Evolutionary conservation across 192 early-diverging fungal genomes (phyloP).

Genomic region (Oehlia diaphana): DNA sequence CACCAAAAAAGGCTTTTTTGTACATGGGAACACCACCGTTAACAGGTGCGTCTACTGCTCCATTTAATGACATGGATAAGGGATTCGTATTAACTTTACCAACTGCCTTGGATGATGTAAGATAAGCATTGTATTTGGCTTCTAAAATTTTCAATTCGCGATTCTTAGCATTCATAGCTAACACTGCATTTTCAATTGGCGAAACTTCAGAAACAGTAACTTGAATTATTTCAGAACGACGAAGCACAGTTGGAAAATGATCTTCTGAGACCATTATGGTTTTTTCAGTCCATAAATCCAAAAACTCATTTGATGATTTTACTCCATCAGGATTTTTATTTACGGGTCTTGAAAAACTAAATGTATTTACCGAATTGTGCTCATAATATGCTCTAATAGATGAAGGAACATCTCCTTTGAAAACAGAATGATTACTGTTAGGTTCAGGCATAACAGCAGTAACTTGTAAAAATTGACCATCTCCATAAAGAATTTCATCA

Average conservation of each 20-base stretch:
- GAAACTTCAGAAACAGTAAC: constrained; percentile 57
- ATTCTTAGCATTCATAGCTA: constrained; percentile 68
- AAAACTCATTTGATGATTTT: constrained; percentile 65
- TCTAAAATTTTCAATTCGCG: constrained; percentile 56
- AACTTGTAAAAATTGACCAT: constrained; percentile 65
- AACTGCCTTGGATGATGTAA: constrained; percentile 10
- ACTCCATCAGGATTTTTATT: constrained; percentile 36
- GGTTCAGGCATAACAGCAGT: constrained; percentile 67
- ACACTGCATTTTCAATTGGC: constrained; percentile 77
- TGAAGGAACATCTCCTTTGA: constrained; percentile 40
- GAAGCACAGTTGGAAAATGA: constrained; percentile 61
- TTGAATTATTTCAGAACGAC: constrained; percentile 58
- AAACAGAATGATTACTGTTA: constrained; percentile 39
- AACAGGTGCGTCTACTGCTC: constrained; percentile 80
- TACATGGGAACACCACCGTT: constrained; percentile 84
- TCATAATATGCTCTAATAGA: constrained; percentile 63
- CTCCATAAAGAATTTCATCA: constrained; percentile 51
- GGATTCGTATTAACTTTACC: constrained; percentile 57
- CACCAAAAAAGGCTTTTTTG: constrained; percentile 61
- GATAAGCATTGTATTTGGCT: constrained; percentile 47
- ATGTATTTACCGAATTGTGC: constrained; percentile 63
- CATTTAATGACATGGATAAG: constrained; percentile 81
- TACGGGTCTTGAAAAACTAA: constrained; percentile 67
- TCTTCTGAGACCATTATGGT: constrained; percentile 66
- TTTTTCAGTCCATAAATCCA: constrained; percentile 79